Evolutionary conservation across 495 filamentous ascomycete genomes (phyloP).

Genomic region (Penicillium silybi): DNA sequence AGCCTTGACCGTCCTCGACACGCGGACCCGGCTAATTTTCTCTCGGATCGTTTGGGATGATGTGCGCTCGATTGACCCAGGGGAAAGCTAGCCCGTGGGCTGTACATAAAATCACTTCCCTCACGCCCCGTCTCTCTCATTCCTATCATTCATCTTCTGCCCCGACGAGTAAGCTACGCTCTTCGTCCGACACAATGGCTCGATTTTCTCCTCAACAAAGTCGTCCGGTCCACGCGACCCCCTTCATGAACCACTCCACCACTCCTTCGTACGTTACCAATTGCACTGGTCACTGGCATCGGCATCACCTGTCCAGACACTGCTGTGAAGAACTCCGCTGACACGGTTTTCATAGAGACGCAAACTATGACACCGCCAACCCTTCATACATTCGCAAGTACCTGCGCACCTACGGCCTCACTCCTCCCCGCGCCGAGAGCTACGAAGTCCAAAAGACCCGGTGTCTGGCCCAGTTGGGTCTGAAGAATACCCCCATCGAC

Average conservation of each 20-base stretch:
- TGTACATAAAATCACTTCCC: slow-evolving; percentile 36
- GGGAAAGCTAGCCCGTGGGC: slow-evolving; percentile 29
- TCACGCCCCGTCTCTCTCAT: slow-evolving; percentile 22
- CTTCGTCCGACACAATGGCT: slow-evolving; percentile 37
- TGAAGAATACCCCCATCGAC: slow-evolving; percentile 77
- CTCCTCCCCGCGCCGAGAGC: slow-evolving; percentile 65
- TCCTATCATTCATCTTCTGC: slow-evolving; percentile 19
- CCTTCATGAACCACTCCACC: slow-evolving; percentile 34
- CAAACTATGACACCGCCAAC: slow-evolving; percentile 60
- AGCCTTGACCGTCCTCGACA: slow-evolving; percentile 23
- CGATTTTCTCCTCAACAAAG: slow-evolving; percentile 41
- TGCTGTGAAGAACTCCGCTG: neutral
- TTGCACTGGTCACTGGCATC: neutral
- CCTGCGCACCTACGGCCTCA: slow-evolving; percentile 67
- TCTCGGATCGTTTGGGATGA: slow-evolving; percentile 40
- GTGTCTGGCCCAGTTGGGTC: slow-evolving; percentile 71
- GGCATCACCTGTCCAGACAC: no score
- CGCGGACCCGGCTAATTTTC: slow-evolving; percentile 33
- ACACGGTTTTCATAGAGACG: slow-evolving; percentile 23
- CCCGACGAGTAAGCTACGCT: slow-evolving; percentile 23
- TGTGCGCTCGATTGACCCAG: slow-evolving; percentile 28
- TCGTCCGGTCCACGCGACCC: slow-evolving; percentile 38
- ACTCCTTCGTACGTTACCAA: slow-evolving; percentile 34
- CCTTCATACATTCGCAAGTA: slow-evolving; percentile 62
- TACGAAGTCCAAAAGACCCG: slow-evolving; percentile 65